Evolutionary conservation across 805 yeast genomes (phyloP), one percentile per base, ranked within the genome.

Genomic region (Candida morakotiae): DNA sequence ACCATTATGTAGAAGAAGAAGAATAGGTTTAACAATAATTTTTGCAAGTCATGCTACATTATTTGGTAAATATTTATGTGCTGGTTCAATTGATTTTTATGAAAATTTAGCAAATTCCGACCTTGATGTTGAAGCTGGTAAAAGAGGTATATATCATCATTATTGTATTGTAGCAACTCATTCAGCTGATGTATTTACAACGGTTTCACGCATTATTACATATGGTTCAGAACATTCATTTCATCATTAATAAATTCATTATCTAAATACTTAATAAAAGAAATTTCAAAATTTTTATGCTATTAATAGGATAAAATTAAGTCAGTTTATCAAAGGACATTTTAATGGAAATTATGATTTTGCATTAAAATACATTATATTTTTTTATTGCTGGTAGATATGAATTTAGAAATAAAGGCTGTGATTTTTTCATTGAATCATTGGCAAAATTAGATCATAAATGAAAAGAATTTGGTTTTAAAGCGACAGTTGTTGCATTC

Each of bases 101-200:
- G 93, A 91, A 67, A 88, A 89, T 57, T 71, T 91, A 53, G 83
- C 83, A 44, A 64, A 75, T 47, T 89, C 93, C 56, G 98, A 91
- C 53, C 97, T 91, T 35, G 98, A 91, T 60, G 88, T 89, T 23
- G 98, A 91, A 64, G 98, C 98, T 9, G 98, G 98, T 14, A 89
- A 87, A 63, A 74, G 98, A 49, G 98, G 98, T 38, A 91, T 91
- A 51, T 91, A 91, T 64, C 98, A 91, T 60, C 76, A 98, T 46
- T 93, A 91, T 61, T 91, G 98, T 63, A 84, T 91, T 47, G 98
- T 95, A 6, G 96, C 97, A 11, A 88, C 96, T 14, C 98, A 91
- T 58, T 75, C 93, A 10, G 87, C 95, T 5, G 98, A 91, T 60
- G 98, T 91, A 16, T 91, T 91, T 67, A 91, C 98, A 25, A 93